Evolutionary conservation across 768 basidiomycete genomes (phyloP).

Genomic region (Pholiota microspora): DNA sequence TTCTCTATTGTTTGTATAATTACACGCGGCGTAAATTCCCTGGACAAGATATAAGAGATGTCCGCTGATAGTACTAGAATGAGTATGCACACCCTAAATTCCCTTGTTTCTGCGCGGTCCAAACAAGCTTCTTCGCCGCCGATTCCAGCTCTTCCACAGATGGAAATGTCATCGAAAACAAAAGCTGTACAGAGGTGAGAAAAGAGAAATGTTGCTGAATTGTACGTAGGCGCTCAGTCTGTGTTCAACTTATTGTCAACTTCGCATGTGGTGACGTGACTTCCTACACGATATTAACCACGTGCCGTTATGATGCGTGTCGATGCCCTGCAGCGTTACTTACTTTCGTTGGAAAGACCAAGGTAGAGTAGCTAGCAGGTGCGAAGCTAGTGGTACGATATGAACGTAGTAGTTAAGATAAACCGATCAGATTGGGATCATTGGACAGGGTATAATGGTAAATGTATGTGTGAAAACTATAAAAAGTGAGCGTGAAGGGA

Average conservation of each 20-base stretch:
- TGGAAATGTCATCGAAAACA: slow-evolving; percentile 22
- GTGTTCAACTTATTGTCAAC: too few species aligned
- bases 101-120: slow-evolving; percentile 23
- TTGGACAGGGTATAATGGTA: neutral
- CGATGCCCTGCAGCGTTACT: too few species aligned
- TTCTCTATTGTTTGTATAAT: slow-evolving; percentile 52
- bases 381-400: too few species aligned
- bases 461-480: neutral
- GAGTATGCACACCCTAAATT: slow-evolving; percentile 25
- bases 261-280: neutral
- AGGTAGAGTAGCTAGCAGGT: too few species aligned
- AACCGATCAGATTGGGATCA: neutral
- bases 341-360: too few species aligned
- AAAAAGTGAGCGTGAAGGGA: neutral
- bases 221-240: too few species aligned
- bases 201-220: too few species aligned
- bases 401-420: neutral
- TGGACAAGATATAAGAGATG: slow-evolving; percentile 16
- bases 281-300: neutral
- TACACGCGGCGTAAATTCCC: slow-evolving; percentile 45
- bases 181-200: too few species aligned
- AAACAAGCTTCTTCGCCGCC: slow-evolving; percentile 31
- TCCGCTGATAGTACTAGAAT: neutral
- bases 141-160: slow-evolving; percentile 28
- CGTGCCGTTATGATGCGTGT: neutral